Conservation (phyloP, 2,329 filamentous ascomycete genomes). For the Rasamsonia emersonii region DNA sequence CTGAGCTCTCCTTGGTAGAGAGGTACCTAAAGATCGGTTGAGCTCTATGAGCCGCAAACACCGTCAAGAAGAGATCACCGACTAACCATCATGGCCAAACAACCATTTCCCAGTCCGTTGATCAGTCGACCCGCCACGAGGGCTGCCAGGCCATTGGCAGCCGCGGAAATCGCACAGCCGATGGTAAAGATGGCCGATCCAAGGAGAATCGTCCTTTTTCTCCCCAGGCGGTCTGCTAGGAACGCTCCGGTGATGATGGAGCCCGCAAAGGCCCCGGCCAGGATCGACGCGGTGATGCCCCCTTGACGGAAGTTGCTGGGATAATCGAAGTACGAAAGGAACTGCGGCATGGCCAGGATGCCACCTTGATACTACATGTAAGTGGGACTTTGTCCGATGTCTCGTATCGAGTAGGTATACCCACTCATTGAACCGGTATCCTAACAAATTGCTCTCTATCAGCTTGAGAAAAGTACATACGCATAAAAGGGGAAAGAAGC, state of each 20-base stretch:
- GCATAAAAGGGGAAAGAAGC: neutral
- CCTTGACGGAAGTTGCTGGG: constrained; percentile 19
- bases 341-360: constrained; percentile 17
- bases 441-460: constrained; percentile 2
- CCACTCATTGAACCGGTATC: constrained; percentile 17
- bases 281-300: constrained; percentile 40
- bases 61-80: no score
- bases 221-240: constrained; percentile 39
- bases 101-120: constrained; percentile 20
- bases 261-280: constrained; percentile 41
- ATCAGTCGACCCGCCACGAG: constrained; percentile 24
- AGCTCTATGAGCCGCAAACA: no score
- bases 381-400: constrained; percentile 3
- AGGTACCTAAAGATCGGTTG: constrained; percentile 9
- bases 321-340: constrained; percentile 17
- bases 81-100: constrained; percentile 18
- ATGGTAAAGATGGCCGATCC: constrained; percentile 39
- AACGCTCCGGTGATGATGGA: constrained; percentile 36
- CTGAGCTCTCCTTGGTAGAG: constrained; percentile 14
- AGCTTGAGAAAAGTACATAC: neutral
- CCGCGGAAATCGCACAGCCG: constrained; percentile 25
- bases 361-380: no score
- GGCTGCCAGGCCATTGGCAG: constrained; percentile 18
- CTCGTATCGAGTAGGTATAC: constrained; percentile 5
- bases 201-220: constrained; percentile 36